Evolutionary conservation across 2,329 filamentous ascomycete species (phyloP).

Genomic region (Lecanicillium sp.): DNA sequence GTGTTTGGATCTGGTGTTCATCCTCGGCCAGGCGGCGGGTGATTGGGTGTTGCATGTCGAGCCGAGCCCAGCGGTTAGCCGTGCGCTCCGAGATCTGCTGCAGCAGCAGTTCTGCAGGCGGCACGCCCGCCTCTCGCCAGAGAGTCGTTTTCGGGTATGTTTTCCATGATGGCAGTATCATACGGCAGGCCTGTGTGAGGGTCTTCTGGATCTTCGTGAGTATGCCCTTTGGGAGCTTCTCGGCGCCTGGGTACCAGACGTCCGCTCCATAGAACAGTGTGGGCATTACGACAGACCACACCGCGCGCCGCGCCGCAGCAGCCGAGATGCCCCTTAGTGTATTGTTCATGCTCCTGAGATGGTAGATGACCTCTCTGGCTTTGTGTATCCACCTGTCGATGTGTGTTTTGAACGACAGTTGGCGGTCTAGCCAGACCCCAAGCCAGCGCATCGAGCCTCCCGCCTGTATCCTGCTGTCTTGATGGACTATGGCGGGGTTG

Average conservation of each 20-base stretch:
- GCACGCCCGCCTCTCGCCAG: conserved; percentile 8
- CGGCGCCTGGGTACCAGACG: conserved; percentile 6
- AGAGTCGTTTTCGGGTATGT: conserved; percentile 9
- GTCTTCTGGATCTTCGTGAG: conserved; percentile 6
- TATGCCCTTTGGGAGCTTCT: conserved; percentile 1
- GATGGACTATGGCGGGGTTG: conserved; percentile 4
- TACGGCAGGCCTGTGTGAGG: conserved; percentile 4
- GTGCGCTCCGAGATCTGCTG: not conserved
- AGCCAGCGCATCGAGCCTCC: conserved; percentile 13
- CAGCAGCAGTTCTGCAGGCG: conserved; percentile 4
- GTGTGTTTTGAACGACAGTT: conserved; percentile 11
- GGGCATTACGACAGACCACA: conserved; percentile 6
- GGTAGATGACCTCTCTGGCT: conserved; percentile 8
- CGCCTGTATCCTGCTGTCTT: conserved; percentile 1
- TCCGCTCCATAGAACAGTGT: conserved; percentile 8
- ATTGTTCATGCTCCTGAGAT: conserved; percentile 9
- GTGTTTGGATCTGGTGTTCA: conserved; percentile 3
- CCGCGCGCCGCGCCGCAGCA: conserved; percentile 3
- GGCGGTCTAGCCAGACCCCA: conserved; percentile 13
- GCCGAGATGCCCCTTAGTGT: conserved; percentile 5
- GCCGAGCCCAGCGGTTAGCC: not conserved
- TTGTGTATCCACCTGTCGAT: conserved; percentile 11
- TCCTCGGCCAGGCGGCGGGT: not conserved
- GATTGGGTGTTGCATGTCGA: conserved; percentile 1
- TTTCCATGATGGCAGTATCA: conserved; percentile 8